Base-by-base conservation (phyloP, 768 basidiomycete genomes). In the Tulasnella sp. region DNA sequence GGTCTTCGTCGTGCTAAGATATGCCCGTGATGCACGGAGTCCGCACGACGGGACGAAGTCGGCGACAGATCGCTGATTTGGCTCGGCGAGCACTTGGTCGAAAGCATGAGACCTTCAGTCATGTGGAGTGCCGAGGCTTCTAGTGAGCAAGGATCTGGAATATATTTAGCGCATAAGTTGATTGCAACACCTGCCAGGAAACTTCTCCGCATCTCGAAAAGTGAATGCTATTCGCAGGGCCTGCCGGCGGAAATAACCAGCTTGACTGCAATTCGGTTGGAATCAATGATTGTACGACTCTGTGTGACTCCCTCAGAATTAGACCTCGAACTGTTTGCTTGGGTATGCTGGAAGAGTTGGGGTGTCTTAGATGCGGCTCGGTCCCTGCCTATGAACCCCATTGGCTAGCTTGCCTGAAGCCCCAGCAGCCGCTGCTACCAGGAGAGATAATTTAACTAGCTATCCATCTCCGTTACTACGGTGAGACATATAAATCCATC, bases 1-100 rank as follows among this genome's bases (percentile, higher is more conserved):
- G 32, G 61, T 5, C 61, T 67, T 67, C 61, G 61, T 26, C 26
- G 61, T 67, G 61, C 26, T 16, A 35, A 67, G 29, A 67, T 6
- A 67, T 29, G 61, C 61, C 16, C 61, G 61, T 26, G 61, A 67
- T 67, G 61, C 32, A 67, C 61, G 61, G 61, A 67, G 61, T 67
- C 32, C 61, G 61, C 16, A 67, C 61, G 5, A 9, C 61, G 61
- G 61, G 61, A 67, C 32, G 61, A 67, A 67, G 61, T 67, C 61
- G 61, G 61, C 32, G 61, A 29, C 29, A 67, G 61, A 67, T 67
- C 61, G 61, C 61, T 35, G 29, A 67, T 67, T 67, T 67, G 29
- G 32, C 32, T 67, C 51, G 61, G 61, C 16, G 29, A 16, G 6
- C 29, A 26, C 5, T 26, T 35, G 7, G 26, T 26, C 32, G 61